Evolutionary conservation across 164 flowering plant species (phyloP).

Genomic region (Litsea cubeba): DNA sequence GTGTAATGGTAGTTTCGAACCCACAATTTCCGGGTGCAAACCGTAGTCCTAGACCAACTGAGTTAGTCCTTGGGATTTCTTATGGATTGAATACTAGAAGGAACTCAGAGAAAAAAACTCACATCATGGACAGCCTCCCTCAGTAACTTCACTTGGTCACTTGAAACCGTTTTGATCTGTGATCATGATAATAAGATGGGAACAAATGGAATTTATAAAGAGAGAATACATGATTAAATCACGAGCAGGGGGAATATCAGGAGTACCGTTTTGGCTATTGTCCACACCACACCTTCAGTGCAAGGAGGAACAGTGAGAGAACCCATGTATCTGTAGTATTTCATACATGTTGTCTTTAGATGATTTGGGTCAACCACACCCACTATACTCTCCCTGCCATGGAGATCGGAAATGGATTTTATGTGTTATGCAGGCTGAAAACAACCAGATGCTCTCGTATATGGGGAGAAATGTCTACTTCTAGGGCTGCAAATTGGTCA

Average conservation of each 20-base stretch:
- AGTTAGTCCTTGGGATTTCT: too few species aligned
- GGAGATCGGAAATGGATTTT: constrained; percentile 8
- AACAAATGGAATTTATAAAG: not conserved
- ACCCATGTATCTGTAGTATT: constrained; percentile 59
- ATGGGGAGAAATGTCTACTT: not conserved
- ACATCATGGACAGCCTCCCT: too few species aligned
- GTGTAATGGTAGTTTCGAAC: too few species aligned
- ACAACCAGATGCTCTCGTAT: too few species aligned
- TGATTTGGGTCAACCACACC: constrained; percentile 47
- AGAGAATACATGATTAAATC: not conserved
- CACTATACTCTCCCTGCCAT: constrained; percentile 20
- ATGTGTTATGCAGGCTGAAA: constrained; percentile 34
- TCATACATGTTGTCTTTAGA: constrained; percentile 39
- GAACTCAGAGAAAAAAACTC: too few species aligned
- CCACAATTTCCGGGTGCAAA: accelerated
- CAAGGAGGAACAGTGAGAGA: constrained; percentile 74
- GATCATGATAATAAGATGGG: too few species aligned
- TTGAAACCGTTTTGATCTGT: too few species aligned
- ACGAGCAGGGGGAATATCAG: not conserved
- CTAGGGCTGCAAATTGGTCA: too few species aligned
- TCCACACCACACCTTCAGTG: constrained; percentile 51
- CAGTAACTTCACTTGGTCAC: too few species aligned
- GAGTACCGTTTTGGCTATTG: constrained; percentile 39
- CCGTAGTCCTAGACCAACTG: too few species aligned
- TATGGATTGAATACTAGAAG: too few species aligned